Evolutionary conservation across 768 basidiomycete genomes (phyloP).

Genomic region (Pulveroboletus sp.): DNA sequence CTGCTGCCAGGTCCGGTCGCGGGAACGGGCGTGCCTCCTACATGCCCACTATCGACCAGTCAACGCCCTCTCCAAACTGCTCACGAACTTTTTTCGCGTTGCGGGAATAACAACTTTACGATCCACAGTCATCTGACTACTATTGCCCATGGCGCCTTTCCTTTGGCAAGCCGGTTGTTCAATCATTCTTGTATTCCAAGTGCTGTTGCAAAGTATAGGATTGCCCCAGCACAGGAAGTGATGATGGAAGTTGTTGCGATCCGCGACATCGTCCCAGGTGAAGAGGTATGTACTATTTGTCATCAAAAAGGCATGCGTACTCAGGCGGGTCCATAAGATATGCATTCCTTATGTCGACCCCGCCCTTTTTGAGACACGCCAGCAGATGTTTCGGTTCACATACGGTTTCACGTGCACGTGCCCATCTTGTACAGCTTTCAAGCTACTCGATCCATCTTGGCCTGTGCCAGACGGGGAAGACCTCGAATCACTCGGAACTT

Average conservation of each 20-base stretch:
- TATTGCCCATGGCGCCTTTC: slow-evolving; percentile 72
- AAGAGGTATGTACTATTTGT: slow-evolving; percentile 51
- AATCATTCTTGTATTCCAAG: slow-evolving; percentile 82
- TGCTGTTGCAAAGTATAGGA: slow-evolving; percentile 56
- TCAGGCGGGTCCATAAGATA: slow-evolving; percentile 41
- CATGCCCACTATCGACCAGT: slow-evolving; percentile 30
- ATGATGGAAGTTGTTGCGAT: slow-evolving; percentile 65
- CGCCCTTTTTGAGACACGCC: slow-evolving; percentile 58
- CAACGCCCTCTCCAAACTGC: slow-evolving; percentile 20
- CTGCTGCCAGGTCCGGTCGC: slow-evolving; percentile 41
- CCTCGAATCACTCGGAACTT: slow-evolving; percentile 18
- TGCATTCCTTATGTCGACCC: slow-evolving; percentile 76
- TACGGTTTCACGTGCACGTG: slow-evolving; percentile 71
- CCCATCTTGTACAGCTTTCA: slow-evolving; percentile 47
- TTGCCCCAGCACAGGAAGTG: slow-evolving; percentile 36
- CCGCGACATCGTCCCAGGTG: slow-evolving; percentile 47
- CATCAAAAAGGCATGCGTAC: neutral
- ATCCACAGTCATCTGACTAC: slow-evolving; percentile 68
- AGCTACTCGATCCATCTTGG: slow-evolving; percentile 34
- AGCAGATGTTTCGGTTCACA: slow-evolving; percentile 51
- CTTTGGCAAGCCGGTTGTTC: slow-evolving; percentile 71
- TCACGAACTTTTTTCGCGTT: slow-evolving; percentile 48
- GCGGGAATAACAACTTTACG: slow-evolving; percentile 79
- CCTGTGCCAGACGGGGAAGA: slow-evolving; percentile 31
- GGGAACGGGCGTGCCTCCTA: slow-evolving; percentile 23